A percentile compares a stretch with the other conserved stretches of the same genome.
Conservation (phyloP, 2,329 filamentous ascomycete genomes). For the Eurotiales sp. region DNA sequence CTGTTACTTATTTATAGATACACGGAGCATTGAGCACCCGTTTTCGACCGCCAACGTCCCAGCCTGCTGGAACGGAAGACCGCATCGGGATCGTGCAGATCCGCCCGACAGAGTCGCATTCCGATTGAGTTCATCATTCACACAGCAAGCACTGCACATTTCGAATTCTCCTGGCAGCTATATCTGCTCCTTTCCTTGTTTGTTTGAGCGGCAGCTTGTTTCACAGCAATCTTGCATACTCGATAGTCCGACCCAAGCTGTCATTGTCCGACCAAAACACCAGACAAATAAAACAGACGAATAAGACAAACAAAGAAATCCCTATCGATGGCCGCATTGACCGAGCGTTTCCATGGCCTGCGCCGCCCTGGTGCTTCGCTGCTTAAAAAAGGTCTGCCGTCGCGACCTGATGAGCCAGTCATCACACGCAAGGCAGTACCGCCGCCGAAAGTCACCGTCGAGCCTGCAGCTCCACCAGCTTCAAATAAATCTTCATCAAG, state of each 20-base stretch:
- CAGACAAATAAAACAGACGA: neutral
- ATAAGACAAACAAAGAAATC: neutral
- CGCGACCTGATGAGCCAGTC: conserved; percentile 12
- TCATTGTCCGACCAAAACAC: neutral
- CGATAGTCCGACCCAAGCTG: neutral
- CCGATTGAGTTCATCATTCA: neutral
- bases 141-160: too few relatives aligned
- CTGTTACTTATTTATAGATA: neutral
- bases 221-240: neutral
- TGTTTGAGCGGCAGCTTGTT: too few relatives aligned
- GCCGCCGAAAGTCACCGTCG: neutral
- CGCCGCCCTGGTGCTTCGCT: conserved; percentile 15
- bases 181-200: too few relatives aligned
- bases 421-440: conserved; percentile 11
- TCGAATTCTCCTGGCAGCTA: too few relatives aligned
- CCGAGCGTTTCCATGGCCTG: conserved; percentile 15
- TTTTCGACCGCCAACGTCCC: conserved; percentile 1
- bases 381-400: conserved; percentile 11
- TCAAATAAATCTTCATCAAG: neutral
- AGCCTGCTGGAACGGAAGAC: neutral
- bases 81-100: conserved; percentile 13
- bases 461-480: neutral
- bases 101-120: conserved; percentile 1
- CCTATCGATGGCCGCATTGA: conserved; percentile 8
- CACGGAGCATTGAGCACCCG: neutral